Evolutionary conservation across 352 stramenopile genomes (phyloP), one percentile per base, ranked within the genome.

Genomic region (Globisporangium yorkense): DNA sequence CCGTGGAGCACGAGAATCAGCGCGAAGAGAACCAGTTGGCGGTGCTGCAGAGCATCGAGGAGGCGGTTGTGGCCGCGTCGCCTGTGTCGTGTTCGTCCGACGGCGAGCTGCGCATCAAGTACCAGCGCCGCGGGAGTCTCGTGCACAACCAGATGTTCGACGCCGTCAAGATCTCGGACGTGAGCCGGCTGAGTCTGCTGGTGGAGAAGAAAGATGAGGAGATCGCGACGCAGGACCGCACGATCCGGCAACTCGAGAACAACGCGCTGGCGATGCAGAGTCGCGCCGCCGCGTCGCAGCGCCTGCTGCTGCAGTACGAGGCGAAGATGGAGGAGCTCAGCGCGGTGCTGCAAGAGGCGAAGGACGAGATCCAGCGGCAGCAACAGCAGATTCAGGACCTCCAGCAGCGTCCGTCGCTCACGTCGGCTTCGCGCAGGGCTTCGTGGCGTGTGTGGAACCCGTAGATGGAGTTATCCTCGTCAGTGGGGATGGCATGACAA

Each of bases 141-240:
- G 79, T 93, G 54, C 80, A 91, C 48, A 70, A 84, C 24, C 77
- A 89, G 44, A 93, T 93, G 80, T 93, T 93, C 54, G 80, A 91
- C 62, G 76, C 79, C 15, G 80, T 87, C 21, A 84, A 86, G 65
- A 58, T 89, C 33, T 87, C 80, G 48, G 79, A 92, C 55, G 67
- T 89, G 44, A 89, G 77, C 61, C 75, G 77, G 2, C 68, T 92
- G 27, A 79, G 73, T 53, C 58, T 89, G 48, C 78, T 87, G 51
- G 27, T 92, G 21, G 68, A 84, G 33, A 80, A 84, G 54, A 88
- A 87, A 54, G 77, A 90, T 47, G 80, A 88, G 56, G 80, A 88
- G 51, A 54, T 88, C 20, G 71, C 75, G 21, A 63, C 75, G 39
- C 75, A 85, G 43, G 75, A 90, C n/a, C 68, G 73, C 6, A 69